phyloP scores from a whole-genome alignment of 129 eudicot genomes.

The Gnaphalium uliginosum region DNA sequence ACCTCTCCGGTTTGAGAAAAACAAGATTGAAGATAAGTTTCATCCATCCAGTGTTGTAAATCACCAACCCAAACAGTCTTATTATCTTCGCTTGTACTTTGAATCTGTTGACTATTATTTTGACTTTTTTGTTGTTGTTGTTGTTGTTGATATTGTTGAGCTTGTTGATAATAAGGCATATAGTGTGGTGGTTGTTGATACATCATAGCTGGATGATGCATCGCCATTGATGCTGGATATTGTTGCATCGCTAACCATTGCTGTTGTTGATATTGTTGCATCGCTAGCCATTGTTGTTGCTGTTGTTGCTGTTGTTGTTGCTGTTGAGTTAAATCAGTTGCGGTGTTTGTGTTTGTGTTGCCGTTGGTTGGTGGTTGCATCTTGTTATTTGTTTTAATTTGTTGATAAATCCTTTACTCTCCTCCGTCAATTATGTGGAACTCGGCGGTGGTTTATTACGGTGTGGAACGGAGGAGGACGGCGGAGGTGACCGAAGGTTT shows the following conservation, averaged over 20 bases:
- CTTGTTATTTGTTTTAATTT: not conserved
- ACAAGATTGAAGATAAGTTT: constrained; percentile 50
- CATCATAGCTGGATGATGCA: constrained; percentile 52
- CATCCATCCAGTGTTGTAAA: constrained; percentile 75
- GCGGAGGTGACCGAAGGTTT: constrained; percentile 33
- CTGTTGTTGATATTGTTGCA: constrained; percentile 44
- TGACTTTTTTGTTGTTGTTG: constrained; percentile 31
- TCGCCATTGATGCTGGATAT: constrained; percentile 42
- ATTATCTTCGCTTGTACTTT: constrained; percentile 50
- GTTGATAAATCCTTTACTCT: constrained; percentile 2
- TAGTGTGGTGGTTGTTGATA: constrained; percentile 51
- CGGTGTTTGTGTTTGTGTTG: constrained; percentile 7
- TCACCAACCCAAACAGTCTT: constrained; percentile 75
- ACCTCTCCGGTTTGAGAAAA: constrained; percentile 69
- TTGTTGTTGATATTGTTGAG: constrained; percentile 29
- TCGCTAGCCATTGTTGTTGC: constrained; percentile 42
- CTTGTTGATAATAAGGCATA: constrained; percentile 53
- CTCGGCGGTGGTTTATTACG: not conserved
- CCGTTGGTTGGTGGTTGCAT: constrained; percentile 50
- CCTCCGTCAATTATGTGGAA: constrained; percentile 5
- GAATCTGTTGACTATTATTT: constrained; percentile 42
- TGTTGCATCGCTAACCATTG: constrained; percentile 53
- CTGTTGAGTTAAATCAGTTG: constrained; percentile 44
- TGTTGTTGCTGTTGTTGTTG: constrained; percentile 40
- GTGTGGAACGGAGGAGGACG: constrained; percentile 19